These are phyloP conservation scores for Salinomyces thailandicus DNA, from an alignment of 2,329 filamentous ascomycete genomes.

Conservation along the genomic window DNA sequence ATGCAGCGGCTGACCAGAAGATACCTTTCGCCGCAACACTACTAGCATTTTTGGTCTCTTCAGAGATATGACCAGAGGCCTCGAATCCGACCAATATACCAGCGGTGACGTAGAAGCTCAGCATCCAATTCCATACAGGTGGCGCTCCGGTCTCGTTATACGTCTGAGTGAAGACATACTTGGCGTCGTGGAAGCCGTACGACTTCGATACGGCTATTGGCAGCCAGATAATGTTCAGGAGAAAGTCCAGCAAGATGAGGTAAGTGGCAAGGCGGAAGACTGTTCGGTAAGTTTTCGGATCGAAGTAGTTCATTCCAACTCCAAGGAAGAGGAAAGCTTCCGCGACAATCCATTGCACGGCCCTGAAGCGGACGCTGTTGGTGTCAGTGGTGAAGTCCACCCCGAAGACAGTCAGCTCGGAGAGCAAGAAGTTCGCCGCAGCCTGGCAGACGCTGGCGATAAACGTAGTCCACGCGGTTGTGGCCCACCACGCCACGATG, in stretches of 20 bases:
- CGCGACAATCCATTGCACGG: constrained; percentile 51
- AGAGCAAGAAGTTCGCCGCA: constrained; percentile 30
- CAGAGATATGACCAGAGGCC: constrained; percentile 50
- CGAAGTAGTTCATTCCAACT: constrained; percentile 30
- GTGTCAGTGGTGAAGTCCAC: constrained; percentile 45
- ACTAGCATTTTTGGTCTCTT: constrained; percentile 50
- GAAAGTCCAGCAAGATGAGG: constrained; percentile 47
- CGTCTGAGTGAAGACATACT: constrained; percentile 51
- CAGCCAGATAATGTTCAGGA: constrained; percentile 51
- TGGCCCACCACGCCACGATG: constrained; percentile 55
- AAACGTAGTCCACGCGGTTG: constrained; percentile 50
- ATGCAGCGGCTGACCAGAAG: constrained; percentile 50
- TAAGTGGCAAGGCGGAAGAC: constrained; percentile 43
- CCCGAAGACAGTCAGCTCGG: constrained; percentile 48
- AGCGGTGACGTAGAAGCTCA: constrained; percentile 51
- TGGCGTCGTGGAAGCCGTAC: constrained; percentile 47
- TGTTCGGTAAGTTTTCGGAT: constrained; percentile 34
- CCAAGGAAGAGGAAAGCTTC: constrained; percentile 33
- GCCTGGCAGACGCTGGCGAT: constrained; percentile 27
- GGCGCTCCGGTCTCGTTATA: constrained; percentile 44
- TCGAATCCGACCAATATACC: constrained; percentile 53
- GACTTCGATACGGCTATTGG: constrained; percentile 47
- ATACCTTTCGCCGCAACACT: constrained; percentile 48
- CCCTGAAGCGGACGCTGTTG: constrained; percentile 46
- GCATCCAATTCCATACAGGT: constrained; percentile 52